Evolutionary conservation across 169 alveolate genomes (phyloP).

Genomic region (Plasmodium vivax): DNA sequence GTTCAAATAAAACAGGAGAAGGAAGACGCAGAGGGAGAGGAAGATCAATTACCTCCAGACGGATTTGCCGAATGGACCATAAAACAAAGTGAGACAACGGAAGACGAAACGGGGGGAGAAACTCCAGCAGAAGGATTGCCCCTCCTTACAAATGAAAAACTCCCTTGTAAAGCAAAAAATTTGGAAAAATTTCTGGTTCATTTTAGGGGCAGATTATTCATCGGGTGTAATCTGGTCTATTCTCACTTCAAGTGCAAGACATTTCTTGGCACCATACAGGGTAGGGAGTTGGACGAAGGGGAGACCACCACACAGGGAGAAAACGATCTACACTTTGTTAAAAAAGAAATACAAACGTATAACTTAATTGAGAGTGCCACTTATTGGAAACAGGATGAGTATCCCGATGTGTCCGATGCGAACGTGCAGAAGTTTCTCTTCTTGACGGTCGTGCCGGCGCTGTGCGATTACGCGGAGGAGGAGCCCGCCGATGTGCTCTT

Average conservation of each 20-base stretch:
- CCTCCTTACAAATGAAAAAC: background rate
- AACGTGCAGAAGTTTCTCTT: conserved; percentile 41
- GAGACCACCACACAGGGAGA: background rate
- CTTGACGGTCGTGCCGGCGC: conserved; percentile 1
- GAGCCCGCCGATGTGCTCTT: background rate
- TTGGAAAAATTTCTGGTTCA: conserved; percentile 55
- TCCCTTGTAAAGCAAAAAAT: background rate
- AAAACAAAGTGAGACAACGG: background rate
- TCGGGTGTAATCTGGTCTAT: conserved; percentile 35
- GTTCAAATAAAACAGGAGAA: background rate
- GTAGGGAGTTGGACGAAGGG: background rate
- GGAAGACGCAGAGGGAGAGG: background rate
- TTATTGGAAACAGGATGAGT: conserved; percentile 74
- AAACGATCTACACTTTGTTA: background rate
- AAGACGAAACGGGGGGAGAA: background rate
- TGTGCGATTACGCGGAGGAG: background rate
- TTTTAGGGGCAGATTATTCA: conserved; percentile 62
- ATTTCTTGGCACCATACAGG: conserved; percentile 13
- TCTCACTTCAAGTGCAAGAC: conserved; percentile 54
- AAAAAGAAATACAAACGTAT: conserved; percentile 64
- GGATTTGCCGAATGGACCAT: background rate
- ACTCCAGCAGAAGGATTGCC: background rate
- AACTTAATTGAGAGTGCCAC: conserved; percentile 28
- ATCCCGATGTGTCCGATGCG: conserved; percentile 56
- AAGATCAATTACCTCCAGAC: background rate